Evolutionary conservation across 441 rosid genomes (phyloP).

Genomic region (Populus hybrid): DNA sequence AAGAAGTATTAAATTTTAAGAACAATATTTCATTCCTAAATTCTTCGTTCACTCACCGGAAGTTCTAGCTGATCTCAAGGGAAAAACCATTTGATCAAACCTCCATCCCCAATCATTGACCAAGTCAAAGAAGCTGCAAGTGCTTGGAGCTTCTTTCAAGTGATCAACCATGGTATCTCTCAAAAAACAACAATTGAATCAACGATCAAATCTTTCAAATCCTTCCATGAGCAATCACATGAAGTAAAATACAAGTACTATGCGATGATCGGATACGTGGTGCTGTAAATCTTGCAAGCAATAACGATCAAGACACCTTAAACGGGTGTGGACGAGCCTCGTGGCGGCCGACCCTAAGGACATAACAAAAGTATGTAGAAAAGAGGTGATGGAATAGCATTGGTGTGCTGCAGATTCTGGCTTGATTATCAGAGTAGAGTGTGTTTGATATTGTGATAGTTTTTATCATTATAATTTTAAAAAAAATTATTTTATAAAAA

Average conservation of each 20-base stretch:
- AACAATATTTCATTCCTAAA: slow-evolving; percentile 4
- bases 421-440: slow-evolving; percentile 11
- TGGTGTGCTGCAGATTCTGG: background rate
- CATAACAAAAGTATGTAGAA: slow-evolving; percentile 17
- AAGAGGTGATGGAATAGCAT: slow-evolving; percentile 27
- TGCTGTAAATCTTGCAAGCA: slow-evolving; percentile 17
- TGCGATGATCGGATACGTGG: slow-evolving; percentile 9
- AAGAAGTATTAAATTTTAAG: too few species aligned
- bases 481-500: too few species aligned
- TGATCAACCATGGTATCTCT: background rate
- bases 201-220: slow-evolving; percentile 21
- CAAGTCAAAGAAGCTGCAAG: slow-evolving; percentile 26
- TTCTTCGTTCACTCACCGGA: slow-evolving; percentile 9
- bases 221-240: slow-evolving; percentile 29
- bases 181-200: slow-evolving; percentile 7
- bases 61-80: slow-evolving; percentile 17
- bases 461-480: too few species aligned
- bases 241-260: slow-evolving; percentile 28
- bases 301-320: slow-evolving; percentile 27
- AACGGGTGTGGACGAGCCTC: slow-evolving; percentile 18
- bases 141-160: slow-evolving; percentile 32
- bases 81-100: background rate
- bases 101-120: background rate
- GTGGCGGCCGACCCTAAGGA: slow-evolving; percentile 19
- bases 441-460: too few species aligned